Conservation (phyloP, 257 asterid genomes). For the Petunia axillaris region DNA sequence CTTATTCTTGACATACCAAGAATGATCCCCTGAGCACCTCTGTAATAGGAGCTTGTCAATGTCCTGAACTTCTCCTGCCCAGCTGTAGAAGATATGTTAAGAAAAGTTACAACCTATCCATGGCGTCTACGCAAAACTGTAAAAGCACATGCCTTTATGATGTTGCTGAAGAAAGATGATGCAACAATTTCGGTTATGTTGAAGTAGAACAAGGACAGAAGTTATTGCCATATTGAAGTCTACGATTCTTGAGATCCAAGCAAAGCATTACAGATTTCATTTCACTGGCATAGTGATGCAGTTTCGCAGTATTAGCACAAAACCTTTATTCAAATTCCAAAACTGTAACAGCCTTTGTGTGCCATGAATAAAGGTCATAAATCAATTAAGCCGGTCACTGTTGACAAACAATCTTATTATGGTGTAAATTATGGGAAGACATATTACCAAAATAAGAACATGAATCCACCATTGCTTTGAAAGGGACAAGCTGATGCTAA, state of each 20-base stretch:
- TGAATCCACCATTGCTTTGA: too few species aligned
- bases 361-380: too few species aligned
- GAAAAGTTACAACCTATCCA: neutral
- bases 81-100: conserved; percentile 54
- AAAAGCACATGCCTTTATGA: neutral
- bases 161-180: neutral
- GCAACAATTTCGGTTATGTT: neutral
- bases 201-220: neutral
- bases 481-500: too few species aligned
- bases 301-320: too few species aligned
- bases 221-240: neutral
- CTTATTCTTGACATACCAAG: conserved; percentile 59
- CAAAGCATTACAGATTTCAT: neutral
- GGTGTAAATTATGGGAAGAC: too few species aligned
- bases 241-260: neutral
- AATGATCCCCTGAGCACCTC: conserved; percentile 67
- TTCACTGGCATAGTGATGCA: too few species aligned
- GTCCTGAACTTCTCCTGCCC: conserved; percentile 95
- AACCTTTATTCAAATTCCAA: too few species aligned
- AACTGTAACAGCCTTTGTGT: too few species aligned
- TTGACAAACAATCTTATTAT: too few species aligned
- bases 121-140: neutral
- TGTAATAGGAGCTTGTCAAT: conserved; percentile 54
- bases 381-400: too few species aligned
- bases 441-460: too few species aligned